Evolutionary conservation across 2,329 filamentous ascomycete genomes (phyloP).

Genomic region (Xylaria sp.): DNA sequence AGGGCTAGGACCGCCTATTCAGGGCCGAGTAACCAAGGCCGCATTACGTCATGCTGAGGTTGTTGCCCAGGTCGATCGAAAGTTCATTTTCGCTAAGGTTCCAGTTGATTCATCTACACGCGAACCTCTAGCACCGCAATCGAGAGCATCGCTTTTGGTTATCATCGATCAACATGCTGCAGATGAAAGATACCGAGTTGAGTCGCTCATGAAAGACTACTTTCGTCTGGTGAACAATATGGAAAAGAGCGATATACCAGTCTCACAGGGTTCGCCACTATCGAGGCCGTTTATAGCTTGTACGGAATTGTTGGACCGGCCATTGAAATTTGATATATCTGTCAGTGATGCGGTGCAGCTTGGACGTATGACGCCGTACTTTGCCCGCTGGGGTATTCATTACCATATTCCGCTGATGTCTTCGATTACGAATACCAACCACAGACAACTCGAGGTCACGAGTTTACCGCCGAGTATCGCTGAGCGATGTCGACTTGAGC

Average conservation of each 20-base stretch:
- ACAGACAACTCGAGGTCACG: constrained; percentile 59
- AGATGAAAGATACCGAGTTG: constrained; percentile 86
- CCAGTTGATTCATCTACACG: constrained; percentile 34
- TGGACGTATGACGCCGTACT: constrained; percentile 62
- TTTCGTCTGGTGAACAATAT: constrained; percentile 50
- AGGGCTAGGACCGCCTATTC: constrained; percentile 46
- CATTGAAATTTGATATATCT: constrained; percentile 74
- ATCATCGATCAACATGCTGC: constrained; percentile 95
- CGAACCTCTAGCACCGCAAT: neutral
- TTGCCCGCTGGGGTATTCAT: constrained; percentile 79
- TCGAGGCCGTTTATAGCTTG: constrained; percentile 39
- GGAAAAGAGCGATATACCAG: constrained; percentile 17
- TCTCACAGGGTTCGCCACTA: neutral
- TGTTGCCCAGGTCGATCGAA: constrained; percentile 85
- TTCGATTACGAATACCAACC: constrained; percentile 17
- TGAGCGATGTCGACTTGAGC: constrained; percentile 79
- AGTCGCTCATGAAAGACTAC: constrained; percentile 71
- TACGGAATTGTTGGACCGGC: constrained; percentile 58
- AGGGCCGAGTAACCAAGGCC: constrained; percentile 68
- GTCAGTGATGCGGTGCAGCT: constrained; percentile 70
- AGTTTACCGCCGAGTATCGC: constrained; percentile 76
- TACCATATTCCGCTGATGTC: constrained; percentile 60
- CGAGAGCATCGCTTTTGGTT: constrained; percentile 62
- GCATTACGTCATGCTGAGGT: constrained; percentile 71
- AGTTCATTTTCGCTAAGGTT: constrained; percentile 83